Conservation (phyloP, 805 yeast species). For the Alloascoidea africana region DNA sequence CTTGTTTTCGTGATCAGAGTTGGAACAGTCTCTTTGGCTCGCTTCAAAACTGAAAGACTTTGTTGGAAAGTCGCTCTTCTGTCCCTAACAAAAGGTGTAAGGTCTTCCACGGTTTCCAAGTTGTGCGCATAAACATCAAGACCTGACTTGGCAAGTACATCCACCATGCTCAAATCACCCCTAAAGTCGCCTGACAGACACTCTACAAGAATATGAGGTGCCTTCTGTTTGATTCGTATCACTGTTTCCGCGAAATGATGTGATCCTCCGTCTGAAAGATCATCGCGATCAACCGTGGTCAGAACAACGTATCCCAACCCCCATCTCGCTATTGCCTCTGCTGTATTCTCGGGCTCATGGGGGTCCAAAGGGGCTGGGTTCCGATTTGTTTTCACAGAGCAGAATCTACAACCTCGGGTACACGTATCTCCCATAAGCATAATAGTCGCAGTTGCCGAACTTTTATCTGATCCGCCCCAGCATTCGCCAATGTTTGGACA, state of each 20-base stretch:
- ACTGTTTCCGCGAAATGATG: constrained; percentile 85
- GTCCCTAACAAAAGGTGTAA: constrained; percentile 92
- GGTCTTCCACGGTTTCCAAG: constrained; percentile 86
- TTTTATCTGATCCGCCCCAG: constrained; percentile 90
- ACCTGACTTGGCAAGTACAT: constrained; percentile 69
- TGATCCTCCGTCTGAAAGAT: constrained; percentile 85
- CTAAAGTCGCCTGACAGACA: constrained; percentile 90
- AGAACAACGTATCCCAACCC: constrained; percentile 95
- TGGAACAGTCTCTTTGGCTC: constrained; percentile 71
- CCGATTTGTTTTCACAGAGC: constrained; percentile 90
- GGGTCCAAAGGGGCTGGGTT: constrained; percentile 85
- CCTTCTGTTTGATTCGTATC: constrained; percentile 63
- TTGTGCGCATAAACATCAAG: constrained; percentile 96
- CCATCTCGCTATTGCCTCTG: constrained; percentile 95
- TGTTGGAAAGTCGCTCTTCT: constrained; percentile 93
- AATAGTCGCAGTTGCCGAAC: constrained; percentile 93
- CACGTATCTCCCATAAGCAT: constrained; percentile 98
- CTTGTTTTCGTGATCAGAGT: constrained; percentile 83
- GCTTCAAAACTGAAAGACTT: constrained; percentile 57
- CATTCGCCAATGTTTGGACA: constrained; percentile 99
- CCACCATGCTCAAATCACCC: constrained; percentile 76
- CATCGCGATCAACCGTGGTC: constrained; percentile 97
- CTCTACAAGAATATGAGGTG: constrained; percentile 86
- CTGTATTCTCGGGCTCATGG: constrained; percentile 93
- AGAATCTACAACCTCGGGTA: constrained; percentile 97